Conservation (phyloP, 75 land plant genomes). For the Larix kaempferi region DNA sequence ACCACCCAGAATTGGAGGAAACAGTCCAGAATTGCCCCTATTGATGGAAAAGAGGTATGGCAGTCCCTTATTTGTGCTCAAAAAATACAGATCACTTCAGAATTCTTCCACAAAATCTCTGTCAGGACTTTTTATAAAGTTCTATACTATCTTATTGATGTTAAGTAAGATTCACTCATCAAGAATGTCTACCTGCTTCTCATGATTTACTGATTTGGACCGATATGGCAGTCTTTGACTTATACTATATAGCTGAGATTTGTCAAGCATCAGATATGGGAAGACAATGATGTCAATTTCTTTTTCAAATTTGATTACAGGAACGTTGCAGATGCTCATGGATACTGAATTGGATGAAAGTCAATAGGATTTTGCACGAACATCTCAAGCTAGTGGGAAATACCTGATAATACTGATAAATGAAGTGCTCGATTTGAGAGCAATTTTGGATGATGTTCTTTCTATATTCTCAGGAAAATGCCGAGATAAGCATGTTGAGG, state of each 20-base stretch:
- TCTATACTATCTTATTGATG: too few relatives aligned
- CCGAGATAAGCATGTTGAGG: slow-evolving; percentile 76
- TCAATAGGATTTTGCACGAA: slow-evolving; percentile 79
- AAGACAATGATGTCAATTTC: slow-evolving; percentile 1
- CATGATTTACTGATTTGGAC: background rate
- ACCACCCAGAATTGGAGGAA: too few relatives aligned
- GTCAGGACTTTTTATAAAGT: too few relatives aligned
- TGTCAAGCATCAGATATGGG: background rate
- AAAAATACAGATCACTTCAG: too few relatives aligned
- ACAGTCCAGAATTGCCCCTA: too few relatives aligned
- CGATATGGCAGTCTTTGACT: background rate
- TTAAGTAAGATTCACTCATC: background rate
- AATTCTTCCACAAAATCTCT: too few relatives aligned
- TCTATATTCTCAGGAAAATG: slow-evolving; percentile 85
- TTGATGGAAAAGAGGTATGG: too few relatives aligned
- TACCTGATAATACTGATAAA: slow-evolving; percentile 77
- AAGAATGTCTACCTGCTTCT: background rate
- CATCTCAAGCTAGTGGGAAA: slow-evolving; percentile 90
- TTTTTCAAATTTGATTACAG: slow-evolving; percentile 26
- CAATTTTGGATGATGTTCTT: slow-evolving; percentile 78
- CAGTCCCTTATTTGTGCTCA: too few relatives aligned
- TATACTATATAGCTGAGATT: background rate
- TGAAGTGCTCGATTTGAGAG: slow-evolving; percentile 73
- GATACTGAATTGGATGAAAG: slow-evolving; percentile 80
- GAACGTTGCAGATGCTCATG: slow-evolving; percentile 93